Conservation (phyloP, 495 filamentous ascomycete genomes). For the Hypomontagnella submonticulosa region DNA sequence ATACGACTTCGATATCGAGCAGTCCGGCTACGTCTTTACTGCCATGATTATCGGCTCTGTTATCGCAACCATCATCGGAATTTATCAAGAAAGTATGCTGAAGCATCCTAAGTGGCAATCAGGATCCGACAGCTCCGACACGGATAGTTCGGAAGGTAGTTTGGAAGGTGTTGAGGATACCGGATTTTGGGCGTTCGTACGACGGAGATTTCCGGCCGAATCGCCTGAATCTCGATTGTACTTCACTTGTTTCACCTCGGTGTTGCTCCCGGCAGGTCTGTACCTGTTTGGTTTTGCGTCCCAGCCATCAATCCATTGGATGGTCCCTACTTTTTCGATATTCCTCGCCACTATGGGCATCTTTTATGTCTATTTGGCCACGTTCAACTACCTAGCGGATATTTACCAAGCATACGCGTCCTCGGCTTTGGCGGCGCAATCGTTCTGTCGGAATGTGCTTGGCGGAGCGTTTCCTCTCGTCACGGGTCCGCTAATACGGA, state of each 20-base stretch:
- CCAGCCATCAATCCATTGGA: slow-evolving; percentile 76
- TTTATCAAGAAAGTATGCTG: slow-evolving; percentile 71
- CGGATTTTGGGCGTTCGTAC: slow-evolving; percentile 52
- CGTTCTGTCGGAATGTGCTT: slow-evolving; percentile 83
- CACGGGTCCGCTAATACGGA: slow-evolving; percentile 74
- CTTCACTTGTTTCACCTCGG: slow-evolving; percentile 79
- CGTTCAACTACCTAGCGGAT: slow-evolving; percentile 96
- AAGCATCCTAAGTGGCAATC: slow-evolving; percentile 54
- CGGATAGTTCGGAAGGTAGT: slow-evolving; percentile 16
- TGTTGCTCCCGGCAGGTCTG: slow-evolving; percentile 73
- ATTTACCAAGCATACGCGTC: slow-evolving; percentile 86
- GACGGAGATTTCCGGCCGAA: slow-evolving; percentile 55
- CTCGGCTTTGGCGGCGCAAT: slow-evolving; percentile 89
- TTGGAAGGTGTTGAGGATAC: slow-evolving; percentile 9
- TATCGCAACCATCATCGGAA: slow-evolving; percentile 76
- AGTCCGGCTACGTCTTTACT: slow-evolving; percentile 76
- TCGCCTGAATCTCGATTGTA: slow-evolving; percentile 84
- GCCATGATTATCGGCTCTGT: slow-evolving; percentile 76
- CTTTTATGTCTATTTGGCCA: slow-evolving; percentile 86
- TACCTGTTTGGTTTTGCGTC: slow-evolving; percentile 81
- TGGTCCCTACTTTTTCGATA: slow-evolving; percentile 77
- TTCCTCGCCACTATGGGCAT: slow-evolving; percentile 86
- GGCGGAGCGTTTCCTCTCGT: slow-evolving; percentile 86
- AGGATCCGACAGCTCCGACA: slow-evolving; percentile 54
- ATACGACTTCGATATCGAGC: slow-evolving; percentile 74